Base-by-base conservation (phyloP, 164 flowering plant species). In the Kingdonia uniflora region DNA sequence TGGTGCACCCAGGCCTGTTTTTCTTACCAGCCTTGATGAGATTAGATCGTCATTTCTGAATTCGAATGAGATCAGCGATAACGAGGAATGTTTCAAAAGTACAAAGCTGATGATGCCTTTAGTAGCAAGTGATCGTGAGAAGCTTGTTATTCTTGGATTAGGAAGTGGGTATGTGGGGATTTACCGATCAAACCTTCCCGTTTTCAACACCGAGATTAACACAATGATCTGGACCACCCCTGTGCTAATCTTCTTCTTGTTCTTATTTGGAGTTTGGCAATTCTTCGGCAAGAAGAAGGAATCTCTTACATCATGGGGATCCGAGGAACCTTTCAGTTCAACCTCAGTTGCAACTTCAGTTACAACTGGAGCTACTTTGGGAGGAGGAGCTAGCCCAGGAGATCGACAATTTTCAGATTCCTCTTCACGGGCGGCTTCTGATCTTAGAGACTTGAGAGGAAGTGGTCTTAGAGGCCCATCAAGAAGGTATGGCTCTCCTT, bases 201-300 rank as follows among this genome's bases (percentile, higher is more conserved):
- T 80, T 42, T 76, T 68, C 56, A 88, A 77, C 55, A 73, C 75
- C 8, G 99, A 92, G 55, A 75, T 73, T 54, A 81, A 64, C 49
- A 73, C 85, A 26, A 75, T 92, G 61, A 68, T 82, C 2, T 92
- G 97, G 97, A 82, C 85, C 35, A 84, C 82, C 51, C 99, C 97
- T 19, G 87, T 88, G 52, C 49, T 92, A 64, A 68, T 88, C 54
- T 92, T 87, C 73, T 53, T 88, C 19, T 69, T 92, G 41, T 88
- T 92, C 64, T 68, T 86, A 25, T 75, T 86, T 58, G 95, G 74
- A 38, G 87, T 84, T 7, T 92, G 91, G 91, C 87, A 82, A 23
- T 86, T 88, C 56, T 82, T 92, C 44, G 87, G 95, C 6, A 84
- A 92, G 74, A 92, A 86, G 72, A 92, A 80, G 69, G 99, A 84